Evolutionary conservation across 2,329 filamentous ascomycete genomes (phyloP), one percentile per base, ranked within the genome.

Genomic region (Hypoxylon sp.): DNA sequence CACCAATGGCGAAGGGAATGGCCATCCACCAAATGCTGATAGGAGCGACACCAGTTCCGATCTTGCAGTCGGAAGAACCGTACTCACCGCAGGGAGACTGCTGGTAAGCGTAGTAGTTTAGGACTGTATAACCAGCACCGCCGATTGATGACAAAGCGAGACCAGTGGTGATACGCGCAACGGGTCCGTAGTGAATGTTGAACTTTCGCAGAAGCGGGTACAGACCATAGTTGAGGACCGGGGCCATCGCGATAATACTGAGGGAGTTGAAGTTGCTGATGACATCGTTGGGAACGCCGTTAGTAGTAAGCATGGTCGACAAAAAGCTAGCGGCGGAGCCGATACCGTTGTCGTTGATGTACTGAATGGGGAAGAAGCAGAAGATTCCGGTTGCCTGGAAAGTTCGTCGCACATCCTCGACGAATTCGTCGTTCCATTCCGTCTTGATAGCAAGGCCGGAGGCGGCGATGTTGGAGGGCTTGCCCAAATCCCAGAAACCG

Each of bases 371-470:
- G 66, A 74, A 74, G 66, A 76, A 81, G 70, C 78, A 81, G 55
- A 81, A 72, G 65, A 83, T 88, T n/a, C 84, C 82, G 49, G 79
- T 82, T 7, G 80, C 80, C 57, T 79, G 75, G 59, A 83, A 73
- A 9, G 82, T 82, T 64, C 83, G 81, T 43, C 75, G 75, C 25
- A 87, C 81, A 59, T 87, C 82, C 63, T 86, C 84, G 26, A 88
- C 84, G 75, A 85, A 88, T 16, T 78, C 77, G 60, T 88, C 86
- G 54, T 87, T 86, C 81, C 82, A 86, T 0, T 3, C 73, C 69
- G 63, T 78, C 34, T 55, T 49, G 43, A 61, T 63, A 38, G 49
- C 55, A 6, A 72, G 76, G 42, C 73, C 72, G 3, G 68, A 68
- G 12, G 76, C 76, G 8, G 71, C 70, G 20, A 83, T 75, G 42